Conservation (phyloP, 2,329 filamentous ascomycete genomes). For the Mollisiaceae sp. region DNA sequence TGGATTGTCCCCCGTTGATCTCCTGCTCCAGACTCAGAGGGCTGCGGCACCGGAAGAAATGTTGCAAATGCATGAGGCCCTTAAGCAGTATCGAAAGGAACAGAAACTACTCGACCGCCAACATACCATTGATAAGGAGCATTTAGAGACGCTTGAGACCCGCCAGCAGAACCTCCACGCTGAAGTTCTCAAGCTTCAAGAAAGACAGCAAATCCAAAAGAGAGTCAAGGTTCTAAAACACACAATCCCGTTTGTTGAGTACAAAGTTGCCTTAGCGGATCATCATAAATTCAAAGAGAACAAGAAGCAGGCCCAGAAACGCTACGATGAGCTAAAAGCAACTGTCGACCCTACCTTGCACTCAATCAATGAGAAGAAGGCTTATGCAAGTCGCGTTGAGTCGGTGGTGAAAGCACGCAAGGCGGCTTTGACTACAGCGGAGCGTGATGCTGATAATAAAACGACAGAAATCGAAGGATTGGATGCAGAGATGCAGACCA, state of each 20-base stretch:
- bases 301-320: conserved; percentile 58
- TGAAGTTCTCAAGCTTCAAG: conserved; percentile 82
- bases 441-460: conserved; percentile 55
- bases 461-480: conserved; percentile 50
- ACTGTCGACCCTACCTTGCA: conserved; percentile 70
- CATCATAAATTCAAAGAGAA: conserved; percentile 58
- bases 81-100: conserved; percentile 72
- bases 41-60: conserved; percentile 86
- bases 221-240: conserved; percentile 69
- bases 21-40: conserved; percentile 84
- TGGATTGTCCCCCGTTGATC: conserved; percentile 77
- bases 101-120: conserved; percentile 68
- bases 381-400: conserved; percentile 65
- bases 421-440: conserved; percentile 57
- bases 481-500: conserved; percentile 44
- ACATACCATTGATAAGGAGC: conserved; percentile 63
- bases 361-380: conserved; percentile 71
- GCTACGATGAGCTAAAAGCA: conserved; percentile 64
- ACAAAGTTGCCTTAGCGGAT: conserved; percentile 57
- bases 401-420: conserved; percentile 60
- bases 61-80: conserved; percentile 74
- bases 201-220: conserved; percentile 72
- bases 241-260: conserved; percentile 69
- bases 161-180: conserved; percentile 75
- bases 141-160: conserved; percentile 69